Percentiles rank a stretch among this genome's conserved stretches.
Evolutionary conservation across 257 asterid species (phyloP).

Genomic region (Scutellaria galericulata): DNA sequence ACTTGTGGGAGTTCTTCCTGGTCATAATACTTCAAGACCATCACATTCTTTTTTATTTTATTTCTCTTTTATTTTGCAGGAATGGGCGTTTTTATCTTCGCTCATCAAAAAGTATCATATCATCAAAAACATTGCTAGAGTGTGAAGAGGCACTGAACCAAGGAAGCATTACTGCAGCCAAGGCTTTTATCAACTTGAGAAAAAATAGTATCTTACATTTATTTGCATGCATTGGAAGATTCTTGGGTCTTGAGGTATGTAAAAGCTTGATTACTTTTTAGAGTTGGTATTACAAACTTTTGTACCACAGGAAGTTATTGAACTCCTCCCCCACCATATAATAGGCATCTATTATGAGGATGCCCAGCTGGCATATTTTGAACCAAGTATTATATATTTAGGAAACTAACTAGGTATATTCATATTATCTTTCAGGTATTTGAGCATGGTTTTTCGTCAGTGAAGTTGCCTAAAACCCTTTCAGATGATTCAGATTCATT

Average conservation of each 20-base stretch:
- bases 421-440: slow-evolving; percentile 66
- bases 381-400: slow-evolving; percentile 14
- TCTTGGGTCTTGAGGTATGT: slow-evolving; percentile 94
- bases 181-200: slow-evolving; percentile 81
- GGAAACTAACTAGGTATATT: slow-evolving; percentile 30
- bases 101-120: slow-evolving; percentile 75
- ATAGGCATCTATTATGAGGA: not conserved
- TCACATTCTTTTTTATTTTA: slow-evolving; percentile 5
- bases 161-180: slow-evolving; percentile 77
- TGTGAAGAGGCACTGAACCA: slow-evolving; percentile 96
- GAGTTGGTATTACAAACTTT: slow-evolving; percentile 29
- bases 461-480: slow-evolving; percentile 77
- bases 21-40: slow-evolving; percentile 30
- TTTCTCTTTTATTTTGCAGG: slow-evolving; percentile 54
- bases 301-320: slow-evolving; percentile 25
- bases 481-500: slow-evolving; percentile 70
- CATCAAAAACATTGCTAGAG: slow-evolving; percentile 66
- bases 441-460: slow-evolving; percentile 76
- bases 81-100: slow-evolving; percentile 88
- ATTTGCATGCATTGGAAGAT: slow-evolving; percentile 91
- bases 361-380: slow-evolving; percentile 14
- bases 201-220: slow-evolving; percentile 79
- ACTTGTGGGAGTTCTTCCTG: slow-evolving; percentile 24
- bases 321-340: not conserved
- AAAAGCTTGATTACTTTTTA: slow-evolving; percentile 28